Percentiles rank a stretch among this genome's conserved stretches.
Conservation (phyloP, 805 yeast species). For the Wickerhamia fluorescens region DNA sequence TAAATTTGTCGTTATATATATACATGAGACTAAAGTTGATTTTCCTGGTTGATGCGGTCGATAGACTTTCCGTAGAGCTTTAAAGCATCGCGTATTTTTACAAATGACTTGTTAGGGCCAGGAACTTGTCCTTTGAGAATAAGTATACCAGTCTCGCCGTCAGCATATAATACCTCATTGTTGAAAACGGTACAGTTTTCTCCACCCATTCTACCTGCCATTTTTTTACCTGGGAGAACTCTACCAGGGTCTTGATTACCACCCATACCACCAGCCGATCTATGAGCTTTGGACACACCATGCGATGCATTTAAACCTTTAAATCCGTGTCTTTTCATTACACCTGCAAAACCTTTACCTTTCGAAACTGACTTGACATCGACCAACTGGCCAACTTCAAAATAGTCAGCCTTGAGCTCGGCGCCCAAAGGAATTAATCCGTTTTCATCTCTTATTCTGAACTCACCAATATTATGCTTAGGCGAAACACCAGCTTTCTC, state of each 20-base stretch:
- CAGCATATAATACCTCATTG: constrained; percentile 68
- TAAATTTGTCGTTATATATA: constrained; percentile 3
- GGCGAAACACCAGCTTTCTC: constrained; percentile 80
- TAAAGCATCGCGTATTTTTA: constrained; percentile 75
- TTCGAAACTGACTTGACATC: constrained; percentile 75
- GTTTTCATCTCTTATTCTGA: constrained; percentile 59
- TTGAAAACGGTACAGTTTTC: constrained; percentile 68
- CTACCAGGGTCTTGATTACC: constrained; percentile 94
- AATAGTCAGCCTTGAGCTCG: constrained; percentile 74
- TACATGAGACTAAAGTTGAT: constrained; percentile 4
- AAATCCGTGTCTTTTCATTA: constrained; percentile 92
- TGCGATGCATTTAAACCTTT: constrained; percentile 87
- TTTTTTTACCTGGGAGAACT: constrained; percentile 91
- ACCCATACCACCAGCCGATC: constrained; percentile 97
- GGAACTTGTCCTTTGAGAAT: constrained; percentile 86
- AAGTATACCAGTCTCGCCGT: constrained; percentile 73
- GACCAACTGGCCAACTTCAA: constrained; percentile 73
- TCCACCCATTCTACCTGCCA: constrained; percentile 97
- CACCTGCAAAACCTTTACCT: constrained; percentile 98
- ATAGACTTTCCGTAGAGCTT: constrained; percentile 39
- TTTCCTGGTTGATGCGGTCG: constrained; percentile 6
- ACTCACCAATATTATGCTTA: constrained; percentile 67
- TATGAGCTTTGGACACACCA: constrained; percentile 89
- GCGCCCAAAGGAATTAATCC: constrained; percentile 76
- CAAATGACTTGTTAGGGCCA: constrained; percentile 74